phyloP scores from a whole-genome alignment of 352 stramenopile genomes.

The Globisporangium paroecandrum region DNA sequence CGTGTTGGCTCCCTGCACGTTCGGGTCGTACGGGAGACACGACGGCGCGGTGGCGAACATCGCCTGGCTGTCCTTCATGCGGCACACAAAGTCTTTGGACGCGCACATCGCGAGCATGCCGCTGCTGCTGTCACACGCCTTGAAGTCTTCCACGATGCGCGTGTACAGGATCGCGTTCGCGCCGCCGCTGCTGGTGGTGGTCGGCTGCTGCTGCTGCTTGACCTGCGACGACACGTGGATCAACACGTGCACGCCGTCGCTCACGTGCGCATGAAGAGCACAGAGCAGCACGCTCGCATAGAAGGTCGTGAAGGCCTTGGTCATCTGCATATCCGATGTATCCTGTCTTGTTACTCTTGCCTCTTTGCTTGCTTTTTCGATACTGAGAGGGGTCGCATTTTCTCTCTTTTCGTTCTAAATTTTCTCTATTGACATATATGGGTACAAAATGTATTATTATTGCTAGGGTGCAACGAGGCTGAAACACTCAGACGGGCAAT shows the following conservation, averaged over 20 bases:
- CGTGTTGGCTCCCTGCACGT: conserved; percentile 29
- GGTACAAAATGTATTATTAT: too few relatives aligned
- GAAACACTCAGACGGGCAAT: too few relatives aligned
- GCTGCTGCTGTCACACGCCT: conserved; percentile 24
- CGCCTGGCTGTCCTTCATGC: conserved; percentile 40
- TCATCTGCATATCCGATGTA: background rate
- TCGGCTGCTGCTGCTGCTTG: background rate
- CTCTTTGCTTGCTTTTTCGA: background rate
- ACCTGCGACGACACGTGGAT: background rate
- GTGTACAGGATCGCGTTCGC: conserved; percentile 22
- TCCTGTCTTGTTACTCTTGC: background rate
- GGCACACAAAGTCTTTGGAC: conserved; percentile 41
- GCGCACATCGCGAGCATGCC: conserved; percentile 38
- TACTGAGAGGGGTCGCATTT: background rate
- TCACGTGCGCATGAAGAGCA: background rate
- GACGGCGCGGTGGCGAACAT: conserved; percentile 32
- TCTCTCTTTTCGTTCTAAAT: background rate
- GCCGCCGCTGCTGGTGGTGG: background rate
- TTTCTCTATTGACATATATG: background rate
- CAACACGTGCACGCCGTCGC: conserved; percentile 1
- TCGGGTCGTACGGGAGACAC: conserved; percentile 37
- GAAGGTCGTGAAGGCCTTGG: background rate
- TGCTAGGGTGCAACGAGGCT: too few relatives aligned
- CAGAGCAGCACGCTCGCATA: background rate
- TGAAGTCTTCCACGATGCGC: conserved; percentile 34